Evolutionary conservation across 2,329 filamentous ascomycete genomes (phyloP), one percentile per base, ranked within the genome.

Genomic region (Ophiostoma sp.): DNA sequence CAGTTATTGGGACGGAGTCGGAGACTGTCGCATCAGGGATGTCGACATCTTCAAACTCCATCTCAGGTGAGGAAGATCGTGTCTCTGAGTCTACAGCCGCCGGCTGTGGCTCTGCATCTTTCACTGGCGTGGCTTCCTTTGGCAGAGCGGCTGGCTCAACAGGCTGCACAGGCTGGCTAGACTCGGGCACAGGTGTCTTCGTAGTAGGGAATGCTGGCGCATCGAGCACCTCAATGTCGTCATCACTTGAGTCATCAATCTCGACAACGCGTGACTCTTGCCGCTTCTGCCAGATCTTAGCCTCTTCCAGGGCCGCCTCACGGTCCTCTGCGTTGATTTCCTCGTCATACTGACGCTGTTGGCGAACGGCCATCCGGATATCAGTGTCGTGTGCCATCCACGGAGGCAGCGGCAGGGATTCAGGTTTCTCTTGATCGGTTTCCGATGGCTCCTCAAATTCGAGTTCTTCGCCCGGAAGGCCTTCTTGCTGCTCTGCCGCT

Each of bases 311-410:
- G 0, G 86, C 83, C 68, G 82, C 80, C 65, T 85, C 81, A 40
- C 83, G 78, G 72, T 90, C 85, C 69, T 89, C 84, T 27, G 88
- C 88, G 68, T 89, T 87, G 68, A 90, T 86, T 68, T 86, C 83
- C 27, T 79, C 78, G 65, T 89, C 85, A 64, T 76, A 81, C 73
- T 79, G 84, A 72, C 78, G 83, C 77, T 87, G 85, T 68, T 85
- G 83, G 73, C 84, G 85, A 70, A 87, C 77, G 40, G 84, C 83
- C 65, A 88, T 83, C 70, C 89, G 82, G 44, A 93, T 87, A 69
- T 93, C 90, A 1, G 83, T 82, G 5, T 87, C 78, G 70, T 87
- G 84, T 2, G 80, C 79, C 74, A 95, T 84, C 91, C 91, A 95
- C 0, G 91, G 91, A 1, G 91, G 91, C 7, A 94, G 75, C 0